Evolutionary conservation across 768 basidiomycete species (phyloP), one percentile per base, ranked within the genome.

Genomic region (Leccinum pellstonianum): DNA sequence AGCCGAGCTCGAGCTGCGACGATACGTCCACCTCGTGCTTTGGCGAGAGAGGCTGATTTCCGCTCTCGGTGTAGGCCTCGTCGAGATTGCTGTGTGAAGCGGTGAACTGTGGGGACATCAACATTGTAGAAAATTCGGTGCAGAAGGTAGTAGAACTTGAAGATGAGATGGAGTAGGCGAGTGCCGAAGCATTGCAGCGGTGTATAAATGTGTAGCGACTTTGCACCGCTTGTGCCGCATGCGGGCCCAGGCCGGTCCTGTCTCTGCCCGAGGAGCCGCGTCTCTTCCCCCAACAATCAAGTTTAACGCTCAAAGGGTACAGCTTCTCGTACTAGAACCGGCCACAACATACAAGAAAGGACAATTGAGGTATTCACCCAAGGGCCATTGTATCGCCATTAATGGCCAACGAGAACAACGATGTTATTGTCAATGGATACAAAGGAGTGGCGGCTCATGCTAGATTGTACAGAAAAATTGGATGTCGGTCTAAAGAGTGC

Each of bases 161-260:
- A 33, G 62, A 62, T 59, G 63, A 57, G 62, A 61, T 54, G n/a
- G 67, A 56, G 41, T 31, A 50, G 48, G 57, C 11, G 57, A 35
- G 52, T 37, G 55, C 49, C 56, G 58, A 52, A 60, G 41, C n/a
- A 21, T 29, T 29, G 29, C 29, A 31, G 25, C 58, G 52, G 48
- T 56, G 61, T 72, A 71, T 71, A 72, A 72, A 66, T 70, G 62
- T 29, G 62, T 29, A 59, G 59, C 41, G 55, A 54, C 56, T 58
- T 48, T 64, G 70, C 70, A 71, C 70, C 23, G 70, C 70, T 62
- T 64, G 57, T 59, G 49, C 65, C 68, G n/a, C 43, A 64, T 57
- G 66, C 59, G 62, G 61, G 47, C 46, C 56, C 41, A 53, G 53
- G 43, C 59, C 50, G 55, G 58, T 52, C 52, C 35, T 55, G 57